Evolutionary conservation across 352 stramenopile species (phyloP).

Genomic region (Globisporangium barbulae): DNA sequence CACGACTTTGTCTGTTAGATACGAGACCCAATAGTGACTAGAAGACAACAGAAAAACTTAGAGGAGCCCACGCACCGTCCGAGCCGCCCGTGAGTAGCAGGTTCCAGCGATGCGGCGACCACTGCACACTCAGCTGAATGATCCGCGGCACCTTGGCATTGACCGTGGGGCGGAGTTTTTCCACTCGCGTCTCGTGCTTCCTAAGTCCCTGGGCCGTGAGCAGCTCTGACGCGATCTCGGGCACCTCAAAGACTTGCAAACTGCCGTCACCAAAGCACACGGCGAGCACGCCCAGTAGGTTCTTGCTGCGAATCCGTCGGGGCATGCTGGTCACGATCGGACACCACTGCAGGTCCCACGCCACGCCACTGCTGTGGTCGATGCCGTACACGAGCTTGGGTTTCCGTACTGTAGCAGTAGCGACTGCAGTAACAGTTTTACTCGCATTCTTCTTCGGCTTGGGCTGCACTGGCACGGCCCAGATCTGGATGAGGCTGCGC

Average conservation of each 20-base stretch:
- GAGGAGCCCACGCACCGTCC: slow-evolving; percentile 41
- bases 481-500: slow-evolving; percentile 73
- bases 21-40: background rate
- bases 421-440: background rate
- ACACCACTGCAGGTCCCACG: slow-evolving; percentile 82
- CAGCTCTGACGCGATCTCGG: slow-evolving; percentile 31
- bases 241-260: slow-evolving; percentile 67
- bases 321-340: slow-evolving; percentile 48
- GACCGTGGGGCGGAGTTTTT: slow-evolving; percentile 46
- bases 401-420: slow-evolving; percentile 14
- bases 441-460: background rate
- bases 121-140: slow-evolving; percentile 69
- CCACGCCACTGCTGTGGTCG: slow-evolving; percentile 68
- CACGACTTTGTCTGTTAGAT: slow-evolving; percentile 5
- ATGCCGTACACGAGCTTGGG: slow-evolving; percentile 72
- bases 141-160: slow-evolving; percentile 36
- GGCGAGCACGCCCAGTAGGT: slow-evolving; percentile 59
- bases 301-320: slow-evolving; percentile 9
- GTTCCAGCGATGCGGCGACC: slow-evolving; percentile 69
- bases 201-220: slow-evolving; percentile 20
- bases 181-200: slow-evolving; percentile 25
- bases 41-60: background rate
- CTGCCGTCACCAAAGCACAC: slow-evolving; percentile 76
- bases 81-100: slow-evolving; percentile 77
- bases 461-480: slow-evolving; percentile 51